Conservation (phyloP, 305 asterid species). For the Fraxinus albicans region DNA sequence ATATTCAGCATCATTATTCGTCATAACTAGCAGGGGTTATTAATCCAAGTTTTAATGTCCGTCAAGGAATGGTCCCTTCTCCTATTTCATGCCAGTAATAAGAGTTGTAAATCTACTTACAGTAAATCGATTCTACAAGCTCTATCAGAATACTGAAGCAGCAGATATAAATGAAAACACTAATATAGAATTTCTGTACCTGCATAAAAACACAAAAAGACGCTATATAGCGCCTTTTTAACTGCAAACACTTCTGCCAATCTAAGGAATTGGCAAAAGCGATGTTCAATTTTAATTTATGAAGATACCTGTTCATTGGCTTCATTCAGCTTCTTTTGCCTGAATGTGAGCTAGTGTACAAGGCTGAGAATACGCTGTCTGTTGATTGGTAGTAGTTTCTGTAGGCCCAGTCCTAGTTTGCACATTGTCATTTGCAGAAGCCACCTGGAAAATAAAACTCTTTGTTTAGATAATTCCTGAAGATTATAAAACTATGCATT, state of each 20-base stretch:
- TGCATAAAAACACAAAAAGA: conserved; percentile 30
- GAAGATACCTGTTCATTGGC: conserved; percentile 34
- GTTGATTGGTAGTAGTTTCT: conserved; percentile 43
- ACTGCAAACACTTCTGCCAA: conserved; percentile 8
- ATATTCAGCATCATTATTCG: neutral
- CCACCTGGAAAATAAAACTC: conserved; percentile 42
- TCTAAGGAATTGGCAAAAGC: neutral
- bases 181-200: conserved; percentile 40
- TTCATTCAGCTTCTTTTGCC: conserved; percentile 83
- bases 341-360: conserved; percentile 49
- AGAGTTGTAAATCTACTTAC: conserved; percentile 4
- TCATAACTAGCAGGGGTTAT: neutral
- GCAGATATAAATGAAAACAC: conserved; percentile 27
- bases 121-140: neutral
- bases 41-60: neutral
- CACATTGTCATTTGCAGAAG: conserved; percentile 40
- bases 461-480: conserved; percentile 20
- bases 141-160: neutral
- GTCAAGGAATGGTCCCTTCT: neutral
- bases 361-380: conserved; percentile 43
- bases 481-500: neutral
- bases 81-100: neutral
- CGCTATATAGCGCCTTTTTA: neutral
- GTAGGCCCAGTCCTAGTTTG: conserved; percentile 39
- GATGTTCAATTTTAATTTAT: conserved; percentile 1